These are phyloP conservation scores for Pythium volutum DNA, from an alignment of 352 stramenopile species.

Conservation along the genomic window DNA sequence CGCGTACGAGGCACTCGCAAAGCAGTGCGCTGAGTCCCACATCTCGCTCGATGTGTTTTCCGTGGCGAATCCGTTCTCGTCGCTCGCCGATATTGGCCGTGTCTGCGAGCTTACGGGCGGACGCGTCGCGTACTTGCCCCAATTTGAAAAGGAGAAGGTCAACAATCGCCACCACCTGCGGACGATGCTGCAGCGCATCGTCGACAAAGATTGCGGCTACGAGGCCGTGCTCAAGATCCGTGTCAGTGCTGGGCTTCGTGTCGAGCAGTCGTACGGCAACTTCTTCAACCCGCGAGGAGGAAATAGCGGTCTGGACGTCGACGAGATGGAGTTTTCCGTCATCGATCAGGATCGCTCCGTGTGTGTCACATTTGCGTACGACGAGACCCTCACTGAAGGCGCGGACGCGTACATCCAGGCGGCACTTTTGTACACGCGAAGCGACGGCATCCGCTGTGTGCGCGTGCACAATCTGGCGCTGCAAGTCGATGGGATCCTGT, in stretches of 20 bases:
- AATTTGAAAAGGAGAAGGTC: constrained; percentile 83
- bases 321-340: constrained; percentile 89
- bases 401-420: constrained; percentile 84
- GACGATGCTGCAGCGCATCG: constrained; percentile 68
- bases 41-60: constrained; percentile 86
- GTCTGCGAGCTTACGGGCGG: constrained; percentile 85
- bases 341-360: constrained; percentile 86
- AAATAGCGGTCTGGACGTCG: constrained; percentile 53
- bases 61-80: constrained; percentile 81
- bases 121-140: constrained; percentile 81
- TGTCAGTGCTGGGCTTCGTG: constrained; percentile 73
- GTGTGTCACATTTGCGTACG: constrained; percentile 86
- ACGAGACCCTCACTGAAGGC: constrained; percentile 75
- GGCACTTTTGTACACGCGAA: constrained; percentile 87
- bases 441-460: constrained; percentile 82
- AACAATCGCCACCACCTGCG: constrained; percentile 79
- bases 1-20: constrained; percentile 62
- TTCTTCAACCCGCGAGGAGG: constrained; percentile 62
- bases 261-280: constrained; percentile 85
- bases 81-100: constrained; percentile 73
- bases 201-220: constrained; percentile 74
- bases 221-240: constrained; percentile 90
- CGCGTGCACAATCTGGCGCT: constrained; percentile 90
- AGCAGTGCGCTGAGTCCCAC: constrained; percentile 68
- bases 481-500: constrained; percentile 67